Evolutionary conservation across 371 early-diverging fungal genomes (phyloP), one percentile per base, ranked within the genome.

Genomic region (Mortierella sp.): DNA sequence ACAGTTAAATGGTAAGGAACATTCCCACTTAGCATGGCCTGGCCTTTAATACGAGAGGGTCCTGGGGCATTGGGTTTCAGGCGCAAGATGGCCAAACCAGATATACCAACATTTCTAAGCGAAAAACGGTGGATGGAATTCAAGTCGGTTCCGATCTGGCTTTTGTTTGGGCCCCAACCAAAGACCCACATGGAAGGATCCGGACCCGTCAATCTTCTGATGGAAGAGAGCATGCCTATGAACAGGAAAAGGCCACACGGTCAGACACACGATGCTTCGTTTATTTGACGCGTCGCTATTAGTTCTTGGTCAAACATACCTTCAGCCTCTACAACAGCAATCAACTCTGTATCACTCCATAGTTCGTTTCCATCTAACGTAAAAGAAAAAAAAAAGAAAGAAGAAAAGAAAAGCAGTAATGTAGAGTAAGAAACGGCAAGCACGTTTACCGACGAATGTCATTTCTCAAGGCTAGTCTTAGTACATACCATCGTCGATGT

Each of bases 311-410:
- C 29, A 42, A 10, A 43, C 26, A 17, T 68, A 65, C 81, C 81
- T 54, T 80, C 81, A 19, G 81, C 81, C 29, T 80, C 81, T 17
- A 75, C 81, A 12, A 80, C 75, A 9, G 81, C 72, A n/a, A 80
- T 56, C 15, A 80, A 58, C 13, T 80, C 81, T 17, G 75, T 68
- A 1, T 47, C n/a, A 31, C 64, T 57, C 81, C 81, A 80, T n/a
- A 45, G 42, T 28, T 80, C 81, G 15, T 43, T 56, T 28, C 81
- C 81, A 49, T 80, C 81, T 80, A 64, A 10, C 15, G 34, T 8
- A 13, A 19, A 37, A 13, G 22, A 34, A 28, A 13, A 3, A 4
- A 45, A 17, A 22, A 40, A 45, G 23, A 22, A 40, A 23, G 22
- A 17, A 17, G 12, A 29, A 13, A 54, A 10, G 37, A 31, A n/a